Evolutionary conservation across 768 basidiomycete genomes (phyloP).

Genomic region (Leccinum boreale): DNA sequence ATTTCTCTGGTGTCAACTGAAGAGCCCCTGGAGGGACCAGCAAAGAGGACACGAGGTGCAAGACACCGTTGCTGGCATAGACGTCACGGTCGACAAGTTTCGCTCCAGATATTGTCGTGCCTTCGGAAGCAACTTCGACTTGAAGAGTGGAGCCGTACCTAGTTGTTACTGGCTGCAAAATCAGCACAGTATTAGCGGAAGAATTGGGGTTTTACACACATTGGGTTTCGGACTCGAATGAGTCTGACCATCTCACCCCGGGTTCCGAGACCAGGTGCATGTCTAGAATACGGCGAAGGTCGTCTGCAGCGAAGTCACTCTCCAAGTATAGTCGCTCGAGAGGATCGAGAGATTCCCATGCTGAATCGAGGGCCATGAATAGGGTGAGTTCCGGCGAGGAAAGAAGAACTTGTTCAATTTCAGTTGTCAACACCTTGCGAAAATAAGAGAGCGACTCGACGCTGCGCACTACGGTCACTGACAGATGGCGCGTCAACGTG

Average conservation of each 20-base stretch:
- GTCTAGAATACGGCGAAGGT: conserved; percentile 72
- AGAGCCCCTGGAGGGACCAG: conserved; percentile 76
- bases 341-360: conserved; percentile 74
- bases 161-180: conserved; percentile 55
- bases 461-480: conserved; percentile 59
- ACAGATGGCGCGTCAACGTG: conserved; percentile 1
- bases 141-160: conserved; percentile 65
- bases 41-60: conserved; percentile 84
- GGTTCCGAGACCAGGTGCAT: conserved; percentile 67
- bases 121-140: conserved; percentile 51
- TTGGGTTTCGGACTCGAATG: conserved; percentile 49
- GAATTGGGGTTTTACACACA: conserved; percentile 39
- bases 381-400: conserved; percentile 73
- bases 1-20: conserved; percentile 89
- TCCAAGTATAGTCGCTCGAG: conserved; percentile 87
- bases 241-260: conserved; percentile 64
- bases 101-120: conserved; percentile 55
- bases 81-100: conserved; percentile 74
- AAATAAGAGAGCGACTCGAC: conserved; percentile 72
- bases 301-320: conserved; percentile 80
- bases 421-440: conserved; percentile 62
- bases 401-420: conserved; percentile 56
- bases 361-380: conserved; percentile 83
- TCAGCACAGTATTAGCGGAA: conserved; percentile 9
- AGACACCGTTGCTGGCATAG: conserved; percentile 91